A percentile compares a stretch with the other conserved stretches of the same genome.
Conservation (phyloP, 805 yeast genomes). For the Kuraishia ogatae region DNA sequence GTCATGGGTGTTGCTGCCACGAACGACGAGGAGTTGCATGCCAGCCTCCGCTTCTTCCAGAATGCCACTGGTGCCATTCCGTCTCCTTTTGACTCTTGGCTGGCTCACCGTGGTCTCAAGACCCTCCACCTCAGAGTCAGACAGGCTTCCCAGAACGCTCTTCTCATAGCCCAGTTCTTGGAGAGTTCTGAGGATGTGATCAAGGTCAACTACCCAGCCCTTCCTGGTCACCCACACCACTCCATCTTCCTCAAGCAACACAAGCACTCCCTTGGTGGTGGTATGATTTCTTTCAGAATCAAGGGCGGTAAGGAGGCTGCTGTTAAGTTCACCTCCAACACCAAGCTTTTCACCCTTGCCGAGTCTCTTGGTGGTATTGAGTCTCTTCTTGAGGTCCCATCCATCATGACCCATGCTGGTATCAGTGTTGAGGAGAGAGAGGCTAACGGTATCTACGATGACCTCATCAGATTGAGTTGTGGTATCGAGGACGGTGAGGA, state of each 20-base stretch:
- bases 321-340: slow-evolving; percentile 58
- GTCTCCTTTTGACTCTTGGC: slow-evolving; percentile 87
- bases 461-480: slow-evolving; percentile 72
- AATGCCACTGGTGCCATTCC: slow-evolving; percentile 87
- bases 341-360: slow-evolving; percentile 76
- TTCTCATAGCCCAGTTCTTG: slow-evolving; percentile 60
- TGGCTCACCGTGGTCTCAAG: slow-evolving; percentile 87
- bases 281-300: slow-evolving; percentile 84
- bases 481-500: slow-evolving; percentile 85
- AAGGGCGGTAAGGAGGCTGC: slow-evolving; percentile 78
- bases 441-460: slow-evolving; percentile 72
- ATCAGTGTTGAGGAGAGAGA: slow-evolving; percentile 74
- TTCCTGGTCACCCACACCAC: slow-evolving; percentile 54
- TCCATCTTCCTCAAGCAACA: slow-evolving; percentile 66
- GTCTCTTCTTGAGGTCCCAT: slow-evolving; percentile 80
- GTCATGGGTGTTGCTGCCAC: slow-evolving; percentile 80
- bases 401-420: slow-evolving; percentile 89
- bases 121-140: slow-evolving; percentile 75
- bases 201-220: slow-evolving; percentile 79
- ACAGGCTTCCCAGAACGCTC: slow-evolving; percentile 61
- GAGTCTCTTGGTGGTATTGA: slow-evolving; percentile 91
- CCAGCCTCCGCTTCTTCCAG: slow-evolving; percentile 66
- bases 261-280: slow-evolving; percentile 82
- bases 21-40: slow-evolving; percentile 50
- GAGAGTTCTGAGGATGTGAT: slow-evolving; percentile 39